Percentiles rank a stretch among this genome's conserved stretches.
These are phyloP conservation scores for Suhomyces guaymorum DNA, from an alignment of 1,139 yeast species.

Conservation along the genomic window DNA sequence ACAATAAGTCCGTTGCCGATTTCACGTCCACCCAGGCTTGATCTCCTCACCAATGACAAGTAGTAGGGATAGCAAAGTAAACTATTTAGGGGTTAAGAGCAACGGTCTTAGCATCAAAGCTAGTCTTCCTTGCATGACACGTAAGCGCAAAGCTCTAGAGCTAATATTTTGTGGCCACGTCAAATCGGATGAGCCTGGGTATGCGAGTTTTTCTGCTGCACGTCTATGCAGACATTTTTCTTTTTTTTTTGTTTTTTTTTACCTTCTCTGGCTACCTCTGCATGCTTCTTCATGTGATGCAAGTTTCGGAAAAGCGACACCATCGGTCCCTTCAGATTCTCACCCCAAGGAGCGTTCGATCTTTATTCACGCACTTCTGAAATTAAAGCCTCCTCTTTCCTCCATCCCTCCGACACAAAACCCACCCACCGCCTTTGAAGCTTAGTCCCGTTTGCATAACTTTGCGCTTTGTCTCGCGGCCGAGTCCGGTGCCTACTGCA, in stretches of 20 bases:
- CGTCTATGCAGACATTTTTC: conserved; percentile 5
- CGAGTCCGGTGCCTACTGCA: too few relatives aligned
- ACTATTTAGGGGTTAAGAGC: background rate
- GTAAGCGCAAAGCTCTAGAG: conserved; percentile 1
- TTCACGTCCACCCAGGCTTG: too few relatives aligned
- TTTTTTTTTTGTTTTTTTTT: too few relatives aligned
- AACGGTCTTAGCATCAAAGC: background rate
- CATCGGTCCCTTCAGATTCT: conserved; percentile 1
- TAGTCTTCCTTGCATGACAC: conserved; percentile 10
- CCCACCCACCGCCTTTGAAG: too few relatives aligned
- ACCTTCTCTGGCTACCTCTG: too few relatives aligned
- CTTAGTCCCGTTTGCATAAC: too few relatives aligned
- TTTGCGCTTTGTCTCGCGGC: too few relatives aligned
- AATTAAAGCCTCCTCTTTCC: conserved; percentile 1
- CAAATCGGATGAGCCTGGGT: background rate
- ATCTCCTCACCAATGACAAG: too few relatives aligned
- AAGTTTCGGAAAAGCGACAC: background rate
- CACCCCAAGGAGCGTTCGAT: background rate
- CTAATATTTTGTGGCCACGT: conserved; percentile 1
- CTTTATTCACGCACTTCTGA: conserved; percentile 4
- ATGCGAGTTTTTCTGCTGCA: background rate
- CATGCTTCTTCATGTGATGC: background rate
- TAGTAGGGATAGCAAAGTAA: too few relatives aligned
- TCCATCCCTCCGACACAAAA: too few relatives aligned
- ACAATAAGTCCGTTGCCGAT: too few relatives aligned